These are phyloP conservation scores for Cryptosporidium sp. DNA, from an alignment of 169 alveolate genomes.

Conservation along the genomic window DNA sequence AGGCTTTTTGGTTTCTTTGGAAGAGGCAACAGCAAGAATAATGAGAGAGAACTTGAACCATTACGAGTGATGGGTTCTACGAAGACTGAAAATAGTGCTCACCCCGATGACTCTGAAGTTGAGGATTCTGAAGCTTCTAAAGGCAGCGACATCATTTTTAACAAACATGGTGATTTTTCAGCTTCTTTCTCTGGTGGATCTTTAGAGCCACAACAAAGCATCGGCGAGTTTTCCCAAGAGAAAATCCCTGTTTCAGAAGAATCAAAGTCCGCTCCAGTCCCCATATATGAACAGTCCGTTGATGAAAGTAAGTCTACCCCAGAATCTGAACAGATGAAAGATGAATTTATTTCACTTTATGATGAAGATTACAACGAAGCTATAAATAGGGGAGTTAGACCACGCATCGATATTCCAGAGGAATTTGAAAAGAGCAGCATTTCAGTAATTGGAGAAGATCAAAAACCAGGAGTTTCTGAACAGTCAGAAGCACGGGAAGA, in stretches of 20 bases:
- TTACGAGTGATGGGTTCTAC: neutral
- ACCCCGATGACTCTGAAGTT: neutral
- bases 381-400: neutral
- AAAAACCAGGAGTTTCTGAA: neutral
- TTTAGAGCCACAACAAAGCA: neutral
- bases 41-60: neutral
- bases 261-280: conserved; percentile 18
- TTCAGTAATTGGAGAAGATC: neutral
- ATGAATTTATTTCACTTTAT: neutral
- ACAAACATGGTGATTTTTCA: neutral
- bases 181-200: neutral
- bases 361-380: neutral
- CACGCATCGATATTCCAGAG: neutral
- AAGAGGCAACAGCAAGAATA: neutral
- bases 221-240: neutral
- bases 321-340: neutral
- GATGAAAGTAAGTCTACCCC: neutral
- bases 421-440: neutral
- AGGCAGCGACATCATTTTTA: neutral
- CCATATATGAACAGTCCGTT: neutral
- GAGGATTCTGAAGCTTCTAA: neutral
- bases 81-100: neutral
- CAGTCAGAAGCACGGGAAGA: neutral
- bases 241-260: neutral
- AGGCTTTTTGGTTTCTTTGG: neutral